A percentile compares a stretch with the other conserved stretches of the same genome.
Conservation (phyloP, 331 rosid species). For the Arachis monticola region DNA sequence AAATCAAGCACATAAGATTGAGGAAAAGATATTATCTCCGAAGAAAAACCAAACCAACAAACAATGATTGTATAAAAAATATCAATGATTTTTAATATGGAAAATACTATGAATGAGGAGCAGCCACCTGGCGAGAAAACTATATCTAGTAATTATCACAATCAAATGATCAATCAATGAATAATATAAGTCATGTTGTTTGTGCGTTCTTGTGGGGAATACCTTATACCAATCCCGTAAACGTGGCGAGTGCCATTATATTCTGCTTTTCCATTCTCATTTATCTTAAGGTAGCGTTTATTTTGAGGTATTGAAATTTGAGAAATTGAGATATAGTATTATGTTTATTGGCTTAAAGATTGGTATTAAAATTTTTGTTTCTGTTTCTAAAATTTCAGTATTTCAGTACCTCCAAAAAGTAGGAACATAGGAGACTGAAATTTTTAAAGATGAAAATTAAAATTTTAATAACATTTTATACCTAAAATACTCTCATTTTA, state of each 20-base stretch:
- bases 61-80: conserved; percentile 24
- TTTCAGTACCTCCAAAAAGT: too few species aligned
- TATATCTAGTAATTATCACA: not conserved
- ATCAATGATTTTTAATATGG: conserved; percentile 2
- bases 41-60: not conserved
- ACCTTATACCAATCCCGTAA: not conserved
- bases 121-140: conserved; percentile 12
- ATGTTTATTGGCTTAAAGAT: too few species aligned
- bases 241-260: not conserved
- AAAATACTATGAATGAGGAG: not conserved
- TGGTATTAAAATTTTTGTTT: too few species aligned
- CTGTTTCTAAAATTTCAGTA: too few species aligned
- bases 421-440: too few species aligned
- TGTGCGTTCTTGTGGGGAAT: not conserved
- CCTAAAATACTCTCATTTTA: too few species aligned
- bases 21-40: not conserved
- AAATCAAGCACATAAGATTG: not conserved
- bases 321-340: too few species aligned
- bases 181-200: conserved; percentile 4
- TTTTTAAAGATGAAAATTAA: too few species aligned
- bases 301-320: too few species aligned
- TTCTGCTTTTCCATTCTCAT: not conserved
- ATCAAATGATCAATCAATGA: conserved; percentile 1
- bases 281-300: not conserved
- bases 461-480: too few species aligned